Evolutionary conservation across 805 yeast genomes (phyloP), one percentile per base, ranked within the genome.

Genomic region (Candida ficus): DNA sequence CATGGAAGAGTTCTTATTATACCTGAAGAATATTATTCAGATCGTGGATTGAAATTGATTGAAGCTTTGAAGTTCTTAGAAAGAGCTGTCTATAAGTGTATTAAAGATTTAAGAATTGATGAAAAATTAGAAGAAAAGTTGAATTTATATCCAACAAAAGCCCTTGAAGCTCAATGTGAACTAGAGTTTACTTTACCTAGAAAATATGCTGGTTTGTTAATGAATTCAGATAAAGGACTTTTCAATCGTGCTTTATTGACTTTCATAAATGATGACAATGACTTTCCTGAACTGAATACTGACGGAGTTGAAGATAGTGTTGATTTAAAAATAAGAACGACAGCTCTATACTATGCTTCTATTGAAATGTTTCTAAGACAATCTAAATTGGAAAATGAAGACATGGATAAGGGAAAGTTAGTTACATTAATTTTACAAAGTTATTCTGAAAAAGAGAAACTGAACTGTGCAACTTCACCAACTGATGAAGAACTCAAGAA

Each of bases 31-130:
- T 69, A 54, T 41, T 58, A 60, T 29, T 47, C 50, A 5, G 49
- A 57, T 14, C 54, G 66, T 34, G 65, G 67, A 18, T 48, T 76
- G 33, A 47, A 46, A 7, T 51, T 68, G 25, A 39, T 51, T 4
- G 73, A 74, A 41, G 64, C 77, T 1, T 45, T 75, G 28, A 53
- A 53, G 7, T 71, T 66, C 49, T 48, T 75, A 40, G 56, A 60
- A 34, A 59, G 57, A 8, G 61, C 68, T 1, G 56, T 55, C 38
- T 72, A 63, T 42, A 65, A 62, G 40, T 61, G 64, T 42, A 45
- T 53, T 3, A 57, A 57, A 11, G 41, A 54, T 2, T 44, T 53
- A 2, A 43, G 45, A 3, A 22, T 68, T 3, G 52, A 53, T 35
- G 43, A 43, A 1, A 35, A 42, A 12, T 33, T 68, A 5, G 31